Evolutionary conservation across 768 basidiomycete genomes (phyloP).

Genomic region (Trametes cinnabarina): DNA sequence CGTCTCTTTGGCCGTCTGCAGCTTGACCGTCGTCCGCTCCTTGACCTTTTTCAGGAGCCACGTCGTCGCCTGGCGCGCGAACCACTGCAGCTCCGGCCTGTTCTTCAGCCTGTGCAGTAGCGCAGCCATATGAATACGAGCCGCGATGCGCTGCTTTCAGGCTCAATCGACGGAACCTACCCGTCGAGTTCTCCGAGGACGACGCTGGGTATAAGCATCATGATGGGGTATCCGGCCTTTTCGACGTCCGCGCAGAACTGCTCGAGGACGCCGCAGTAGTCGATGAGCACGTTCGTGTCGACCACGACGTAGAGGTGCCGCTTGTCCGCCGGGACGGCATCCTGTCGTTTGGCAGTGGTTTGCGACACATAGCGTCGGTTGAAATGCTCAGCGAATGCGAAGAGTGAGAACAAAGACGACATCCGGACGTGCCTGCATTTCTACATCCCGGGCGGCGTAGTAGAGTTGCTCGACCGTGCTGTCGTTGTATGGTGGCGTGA

Average conservation of each 20-base stretch:
- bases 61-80: conserved; percentile 53
- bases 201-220: conserved; percentile 68
- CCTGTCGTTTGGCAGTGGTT: not conserved
- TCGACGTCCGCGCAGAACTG: conserved; percentile 66
- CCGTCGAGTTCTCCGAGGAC: conserved; percentile 78
- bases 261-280: conserved; percentile 60
- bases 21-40: conserved; percentile 27
- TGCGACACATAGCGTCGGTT: not conserved
- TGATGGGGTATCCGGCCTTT: conserved; percentile 44
- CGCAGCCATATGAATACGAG: too few relatives aligned
- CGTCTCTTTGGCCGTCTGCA: conserved; percentile 33
- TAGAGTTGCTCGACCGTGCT: conserved; percentile 18
- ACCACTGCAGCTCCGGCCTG: conserved; percentile 48
- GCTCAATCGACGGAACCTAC: too few relatives aligned
- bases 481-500: conserved; percentile 10
- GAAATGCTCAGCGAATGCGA: too few relatives aligned
- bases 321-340: conserved; percentile 17
- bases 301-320: conserved; percentile 52
- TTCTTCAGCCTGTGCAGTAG: conserved; percentile 48
- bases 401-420: not conserved
- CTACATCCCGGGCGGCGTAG: conserved; percentile 60
- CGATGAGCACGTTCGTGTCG: conserved; percentile 78
- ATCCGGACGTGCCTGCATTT: conserved; percentile 58
- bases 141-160: too few relatives aligned
- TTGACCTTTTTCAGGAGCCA: conserved; percentile 34